phyloP scores from a whole-genome alignment of 306 rosid genomes.

The Gastrolobium villosum region DNA sequence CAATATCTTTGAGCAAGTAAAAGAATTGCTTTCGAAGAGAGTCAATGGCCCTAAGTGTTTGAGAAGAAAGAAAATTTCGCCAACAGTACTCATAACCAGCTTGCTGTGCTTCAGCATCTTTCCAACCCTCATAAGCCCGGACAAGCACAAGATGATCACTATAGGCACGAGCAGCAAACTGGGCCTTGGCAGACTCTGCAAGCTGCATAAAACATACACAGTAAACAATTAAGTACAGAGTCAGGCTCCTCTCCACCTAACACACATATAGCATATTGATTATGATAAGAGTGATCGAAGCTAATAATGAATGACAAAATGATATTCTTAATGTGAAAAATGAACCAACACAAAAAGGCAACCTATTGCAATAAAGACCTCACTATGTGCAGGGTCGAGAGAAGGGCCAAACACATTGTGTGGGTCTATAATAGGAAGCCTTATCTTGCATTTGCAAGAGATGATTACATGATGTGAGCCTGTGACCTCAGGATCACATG shows the following conservation, averaged over 20 bases:
- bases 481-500: too few relatives aligned
- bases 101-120: slow-evolving; percentile 79
- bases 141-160: slow-evolving; percentile 95
- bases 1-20: slow-evolving; percentile 83
- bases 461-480: too few relatives aligned
- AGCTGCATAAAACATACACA: slow-evolving; percentile 67
- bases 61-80: slow-evolving; percentile 89
- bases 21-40: slow-evolving; percentile 85
- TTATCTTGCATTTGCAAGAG: too few relatives aligned
- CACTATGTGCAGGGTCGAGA: too few relatives aligned
- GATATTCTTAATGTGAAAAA: slow-evolving; percentile 26
- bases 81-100: slow-evolving; percentile 94
- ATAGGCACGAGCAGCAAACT: slow-evolving; percentile 70
- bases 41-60: slow-evolving; percentile 90
- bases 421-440: too few relatives aligned
- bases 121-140: slow-evolving; percentile 94
- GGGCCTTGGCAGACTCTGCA: slow-evolving; percentile 93
- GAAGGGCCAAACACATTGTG: too few relatives aligned
- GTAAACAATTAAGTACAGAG: slow-evolving; percentile 42
- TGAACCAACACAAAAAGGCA: neutral
- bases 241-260: slow-evolving; percentile 13
- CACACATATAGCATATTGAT: slow-evolving; percentile 25
- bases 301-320: slow-evolving; percentile 9
- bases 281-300: slow-evolving; percentile 23
- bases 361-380: too few relatives aligned